Evolutionary conservation across 345 rosid species (phyloP).

Genomic region (Hibiscus mutabilis): DNA sequence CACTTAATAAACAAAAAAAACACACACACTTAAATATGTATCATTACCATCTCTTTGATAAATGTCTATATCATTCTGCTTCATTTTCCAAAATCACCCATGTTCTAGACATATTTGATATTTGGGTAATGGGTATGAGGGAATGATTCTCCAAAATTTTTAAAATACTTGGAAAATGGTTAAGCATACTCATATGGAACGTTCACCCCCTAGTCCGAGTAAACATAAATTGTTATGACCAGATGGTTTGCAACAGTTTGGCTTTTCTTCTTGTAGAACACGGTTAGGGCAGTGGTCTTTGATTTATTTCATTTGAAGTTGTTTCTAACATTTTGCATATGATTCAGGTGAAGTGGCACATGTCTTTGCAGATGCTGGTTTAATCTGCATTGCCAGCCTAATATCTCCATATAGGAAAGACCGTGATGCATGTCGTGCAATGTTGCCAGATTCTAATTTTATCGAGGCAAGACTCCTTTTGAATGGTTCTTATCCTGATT

Average conservation of each 20-base stretch:
- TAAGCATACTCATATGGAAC: not conserved
- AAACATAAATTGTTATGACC: not conserved
- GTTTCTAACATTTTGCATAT: not conserved
- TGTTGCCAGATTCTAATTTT: slow-evolving; percentile 57
- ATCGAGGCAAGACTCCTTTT: slow-evolving; percentile 51
- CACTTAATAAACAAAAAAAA: not conserved
- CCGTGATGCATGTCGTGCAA: slow-evolving; percentile 78
- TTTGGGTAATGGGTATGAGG: not conserved
- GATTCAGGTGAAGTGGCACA: slow-evolving; percentile 79
- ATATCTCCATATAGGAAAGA: slow-evolving; percentile 91
- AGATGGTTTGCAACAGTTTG: not conserved
- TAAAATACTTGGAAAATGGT: not conserved
- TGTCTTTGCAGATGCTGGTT: slow-evolving; percentile 88
- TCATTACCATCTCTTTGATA: not conserved
- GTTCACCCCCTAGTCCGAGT: not conserved
- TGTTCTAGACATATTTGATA: not conserved
- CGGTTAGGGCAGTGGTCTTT: not conserved
- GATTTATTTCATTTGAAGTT: not conserved
- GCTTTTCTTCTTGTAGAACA: not conserved
- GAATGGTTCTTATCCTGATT: slow-evolving; percentile 6
- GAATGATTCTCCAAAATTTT: no score
- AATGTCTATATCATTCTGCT: not conserved
- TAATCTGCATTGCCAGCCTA: slow-evolving; percentile 83
- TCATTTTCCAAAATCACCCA: not conserved
- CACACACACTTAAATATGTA: not conserved